These are phyloP conservation scores for Microsporum canis DNA, from an alignment of 2,329 filamentous ascomycete species.

Conservation along the genomic window DNA sequence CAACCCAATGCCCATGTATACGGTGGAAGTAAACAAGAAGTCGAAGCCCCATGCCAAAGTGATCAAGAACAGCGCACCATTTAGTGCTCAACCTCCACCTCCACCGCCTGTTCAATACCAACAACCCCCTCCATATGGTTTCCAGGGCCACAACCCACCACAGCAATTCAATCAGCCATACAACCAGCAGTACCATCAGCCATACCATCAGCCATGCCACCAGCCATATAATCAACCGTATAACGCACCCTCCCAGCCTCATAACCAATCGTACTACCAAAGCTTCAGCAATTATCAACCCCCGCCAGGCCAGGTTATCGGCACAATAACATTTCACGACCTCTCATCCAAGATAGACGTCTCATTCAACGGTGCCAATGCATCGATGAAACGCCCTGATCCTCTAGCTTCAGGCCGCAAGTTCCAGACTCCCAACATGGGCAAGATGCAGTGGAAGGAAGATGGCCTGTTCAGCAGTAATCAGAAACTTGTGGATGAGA, in stretches of 20 bases:
- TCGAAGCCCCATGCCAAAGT: slow-evolving; percentile 10
- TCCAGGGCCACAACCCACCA: neutral
- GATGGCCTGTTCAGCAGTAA: slow-evolving; percentile 10
- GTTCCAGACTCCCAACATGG: slow-evolving; percentile 11
- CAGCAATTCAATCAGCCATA: slow-evolving; percentile 1
- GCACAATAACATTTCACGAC: slow-evolving; percentile 11
- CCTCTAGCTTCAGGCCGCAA: slow-evolving; percentile 8
- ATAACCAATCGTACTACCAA: neutral
- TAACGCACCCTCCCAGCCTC: neutral
- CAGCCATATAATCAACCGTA: slow-evolving; percentile 5
- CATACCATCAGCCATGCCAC: neutral
- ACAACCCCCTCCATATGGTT: neutral
- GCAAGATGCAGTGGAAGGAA: slow-evolving; percentile 13
- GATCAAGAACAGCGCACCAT: neutral
- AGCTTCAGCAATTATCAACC: slow-evolving; percentile 1
- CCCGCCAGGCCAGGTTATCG: slow-evolving; percentile 6
- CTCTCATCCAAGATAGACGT: slow-evolving; percentile 14
- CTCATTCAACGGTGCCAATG: slow-evolving; percentile 2
- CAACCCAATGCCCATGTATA: slow-evolving; percentile 8
- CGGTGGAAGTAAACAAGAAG: slow-evolving; percentile 6
- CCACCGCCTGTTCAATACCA: neutral
- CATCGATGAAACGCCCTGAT: slow-evolving; percentile 13
- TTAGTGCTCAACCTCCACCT: neutral
- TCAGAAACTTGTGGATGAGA: slow-evolving; percentile 10
- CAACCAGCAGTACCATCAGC: neutral